phyloP scores from a whole-genome alignment of 1,284 basidiomycete species.

The Melampsora larici-populina region DNA sequence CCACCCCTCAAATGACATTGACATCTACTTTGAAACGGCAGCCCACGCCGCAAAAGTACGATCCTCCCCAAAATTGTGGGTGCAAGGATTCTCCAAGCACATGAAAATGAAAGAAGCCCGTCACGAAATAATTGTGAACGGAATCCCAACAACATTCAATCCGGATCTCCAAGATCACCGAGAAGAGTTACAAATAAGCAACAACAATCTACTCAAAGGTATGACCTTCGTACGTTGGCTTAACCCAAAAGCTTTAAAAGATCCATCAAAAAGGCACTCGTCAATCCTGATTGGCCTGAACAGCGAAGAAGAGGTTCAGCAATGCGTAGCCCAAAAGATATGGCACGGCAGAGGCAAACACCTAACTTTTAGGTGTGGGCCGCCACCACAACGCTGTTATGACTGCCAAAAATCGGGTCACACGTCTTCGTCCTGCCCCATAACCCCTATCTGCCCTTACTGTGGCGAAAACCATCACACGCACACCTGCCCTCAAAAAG shows the following conservation, averaged over 20 bases:
- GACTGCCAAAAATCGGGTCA: too few relatives aligned
- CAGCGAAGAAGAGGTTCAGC: background rate
- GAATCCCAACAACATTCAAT: background rate
- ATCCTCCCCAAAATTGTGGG: background rate
- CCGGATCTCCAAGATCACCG: background rate
- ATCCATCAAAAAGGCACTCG: background rate
- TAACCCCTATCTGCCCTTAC: background rate
- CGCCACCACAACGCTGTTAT: background rate
- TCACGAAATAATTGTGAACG: background rate
- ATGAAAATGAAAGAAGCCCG: background rate
- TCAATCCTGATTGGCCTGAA: background rate
- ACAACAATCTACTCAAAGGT: background rate
- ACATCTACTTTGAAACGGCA: background rate
- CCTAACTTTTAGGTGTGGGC: background rate
- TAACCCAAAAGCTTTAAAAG: background rate
- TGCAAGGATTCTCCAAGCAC: background rate
- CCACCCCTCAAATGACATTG: background rate
- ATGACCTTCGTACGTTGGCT: background rate
- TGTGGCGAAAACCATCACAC: background rate
- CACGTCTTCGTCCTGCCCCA: background rate
- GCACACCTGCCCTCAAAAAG: background rate
- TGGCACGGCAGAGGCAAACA: background rate
- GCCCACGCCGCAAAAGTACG: too few relatives aligned
- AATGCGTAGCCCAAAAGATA: background rate
- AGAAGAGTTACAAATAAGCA: too few relatives aligned